Percentiles rank a stretch among this genome's conserved stretches.
Evolutionary conservation across 202 grass and related monocot species (phyloP).

Genomic region (Zoysia matrella): DNA sequence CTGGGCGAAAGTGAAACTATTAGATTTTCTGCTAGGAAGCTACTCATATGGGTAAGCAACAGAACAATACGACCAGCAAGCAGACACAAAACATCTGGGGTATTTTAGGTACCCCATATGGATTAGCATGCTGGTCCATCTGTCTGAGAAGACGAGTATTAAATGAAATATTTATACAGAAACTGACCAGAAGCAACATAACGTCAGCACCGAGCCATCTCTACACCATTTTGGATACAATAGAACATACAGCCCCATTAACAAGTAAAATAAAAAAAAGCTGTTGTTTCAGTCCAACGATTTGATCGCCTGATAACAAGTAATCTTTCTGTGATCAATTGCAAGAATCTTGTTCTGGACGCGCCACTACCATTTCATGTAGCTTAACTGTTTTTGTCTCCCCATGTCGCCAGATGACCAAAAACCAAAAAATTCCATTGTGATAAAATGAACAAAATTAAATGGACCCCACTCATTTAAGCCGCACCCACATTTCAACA

Average conservation of each 20-base stretch:
- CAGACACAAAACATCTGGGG: not conserved
- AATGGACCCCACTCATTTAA: slow-evolving; percentile 1
- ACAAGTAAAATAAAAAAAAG: not conserved
- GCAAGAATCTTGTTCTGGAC: not conserved
- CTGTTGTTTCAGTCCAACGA: not conserved
- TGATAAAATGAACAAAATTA: slow-evolving; percentile 1
- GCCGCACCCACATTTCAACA: slow-evolving; percentile 34
- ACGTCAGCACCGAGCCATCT: not conserved
- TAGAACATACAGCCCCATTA: not conserved
- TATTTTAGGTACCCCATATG: not conserved
- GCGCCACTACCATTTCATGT: not conserved
- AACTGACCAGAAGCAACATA: no score
- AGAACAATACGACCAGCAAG: not conserved
- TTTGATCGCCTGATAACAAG: not conserved
- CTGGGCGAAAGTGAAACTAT: not conserved
- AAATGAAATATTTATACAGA: not conserved
- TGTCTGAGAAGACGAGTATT: not conserved
- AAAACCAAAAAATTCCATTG: not conserved
- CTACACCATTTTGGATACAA: not conserved
- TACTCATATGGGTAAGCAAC: not conserved
- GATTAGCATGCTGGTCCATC: not conserved
- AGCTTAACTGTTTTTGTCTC: not conserved
- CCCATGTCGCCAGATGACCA: not conserved
- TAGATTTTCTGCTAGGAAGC: not conserved
- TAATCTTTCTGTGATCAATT: not conserved